Evolutionary conservation across 2,329 filamentous ascomycete genomes (phyloP).

Genomic region (Trichothecium sympodiale): DNA sequence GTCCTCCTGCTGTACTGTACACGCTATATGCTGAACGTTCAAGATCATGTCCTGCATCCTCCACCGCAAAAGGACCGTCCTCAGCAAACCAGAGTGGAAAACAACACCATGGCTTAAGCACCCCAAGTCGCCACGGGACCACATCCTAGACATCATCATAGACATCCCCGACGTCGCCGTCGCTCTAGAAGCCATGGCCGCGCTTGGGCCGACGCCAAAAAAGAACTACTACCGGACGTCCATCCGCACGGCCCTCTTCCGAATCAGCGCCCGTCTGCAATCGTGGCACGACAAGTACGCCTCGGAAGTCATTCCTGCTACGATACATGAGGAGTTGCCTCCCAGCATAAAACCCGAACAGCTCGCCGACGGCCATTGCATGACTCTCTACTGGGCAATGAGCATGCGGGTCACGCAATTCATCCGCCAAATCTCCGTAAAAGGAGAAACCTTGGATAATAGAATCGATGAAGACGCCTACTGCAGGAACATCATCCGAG

Average conservation of each 20-base stretch:
- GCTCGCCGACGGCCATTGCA: slow-evolving; percentile 3
- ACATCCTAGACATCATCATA: slow-evolving; percentile 10
- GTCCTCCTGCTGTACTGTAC: background rate
- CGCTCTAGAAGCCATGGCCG: slow-evolving; percentile 1
- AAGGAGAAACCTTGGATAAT: background rate
- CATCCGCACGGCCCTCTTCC: background rate
- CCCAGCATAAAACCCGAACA: background rate
- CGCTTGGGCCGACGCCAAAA: background rate
- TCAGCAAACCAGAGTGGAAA: slow-evolving; percentile 2
- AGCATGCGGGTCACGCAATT: slow-evolving; percentile 1
- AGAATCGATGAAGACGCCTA: slow-evolving; percentile 1
- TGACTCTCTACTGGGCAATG: slow-evolving; percentile 4
- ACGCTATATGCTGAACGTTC: background rate
- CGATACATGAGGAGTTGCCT: background rate
- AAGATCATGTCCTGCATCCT: background rate
- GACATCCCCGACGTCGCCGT: slow-evolving; percentile 4
- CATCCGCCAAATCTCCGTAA: background rate
- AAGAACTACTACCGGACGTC: background rate
- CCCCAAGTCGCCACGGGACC: slow-evolving; percentile 22
- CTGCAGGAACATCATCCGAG: slow-evolving; percentile 2
- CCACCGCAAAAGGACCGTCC: background rate
- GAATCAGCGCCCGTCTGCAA: slow-evolving; percentile 1
- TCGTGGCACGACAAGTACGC: slow-evolving; percentile 3
- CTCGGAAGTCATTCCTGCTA: background rate
- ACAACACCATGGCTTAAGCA: slow-evolving; percentile 22